A percentile compares a stretch with the other conserved stretches of the same genome.
Evolutionary conservation across 495 filamentous ascomycete species (phyloP).

Genomic region (Aspergillus affinis): DNA sequence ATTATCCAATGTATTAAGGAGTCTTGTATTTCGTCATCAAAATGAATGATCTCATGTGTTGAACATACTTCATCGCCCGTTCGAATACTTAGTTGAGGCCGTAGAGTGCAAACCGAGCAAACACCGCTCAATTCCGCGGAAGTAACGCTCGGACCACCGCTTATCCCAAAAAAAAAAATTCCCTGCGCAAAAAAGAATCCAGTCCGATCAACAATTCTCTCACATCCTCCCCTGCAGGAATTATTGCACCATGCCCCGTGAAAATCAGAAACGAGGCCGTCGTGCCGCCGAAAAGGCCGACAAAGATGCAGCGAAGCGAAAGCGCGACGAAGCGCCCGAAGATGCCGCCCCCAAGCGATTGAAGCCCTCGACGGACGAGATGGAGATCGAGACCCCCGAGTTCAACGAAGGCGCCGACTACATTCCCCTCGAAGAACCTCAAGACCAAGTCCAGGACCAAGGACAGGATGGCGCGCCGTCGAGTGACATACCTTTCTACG

Average conservation of each 20-base stretch:
- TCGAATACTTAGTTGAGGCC: not conserved
- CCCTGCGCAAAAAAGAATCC: conserved; percentile 20
- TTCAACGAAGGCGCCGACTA: conserved; percentile 36
- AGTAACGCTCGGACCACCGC: conserved; percentile 43
- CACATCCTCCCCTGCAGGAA: conserved; percentile 4
- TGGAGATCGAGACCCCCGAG: conserved; percentile 7
- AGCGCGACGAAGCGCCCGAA: conserved; percentile 43
- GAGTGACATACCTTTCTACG: conserved; percentile 71
- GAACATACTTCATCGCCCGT: not conserved
- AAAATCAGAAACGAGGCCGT: conserved; percentile 68
- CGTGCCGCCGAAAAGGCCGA: conserved; percentile 54
- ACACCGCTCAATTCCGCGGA: conserved; percentile 30
- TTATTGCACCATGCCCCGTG: conserved; percentile 46
- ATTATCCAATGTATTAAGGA: not conserved
- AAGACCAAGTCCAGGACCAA: conserved; percentile 7
- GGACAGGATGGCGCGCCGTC: conserved; percentile 6
- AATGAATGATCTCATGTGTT: conserved; percentile 5
- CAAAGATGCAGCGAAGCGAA: conserved; percentile 44
- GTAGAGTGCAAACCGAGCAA: conserved; percentile 33
- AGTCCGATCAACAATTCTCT: not conserved
- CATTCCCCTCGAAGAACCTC: conserved; percentile 36
- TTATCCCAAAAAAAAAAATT: conserved; percentile 46
- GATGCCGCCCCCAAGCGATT: conserved; percentile 38
- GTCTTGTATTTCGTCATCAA: conserved; percentile 1
- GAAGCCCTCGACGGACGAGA: conserved; percentile 34